Percentiles rank a stretch among this genome's conserved stretches.
These are phyloP conservation scores for Metschnikowia borealis DNA, from an alignment of 805 yeast genomes.

Conservation along the genomic window DNA sequence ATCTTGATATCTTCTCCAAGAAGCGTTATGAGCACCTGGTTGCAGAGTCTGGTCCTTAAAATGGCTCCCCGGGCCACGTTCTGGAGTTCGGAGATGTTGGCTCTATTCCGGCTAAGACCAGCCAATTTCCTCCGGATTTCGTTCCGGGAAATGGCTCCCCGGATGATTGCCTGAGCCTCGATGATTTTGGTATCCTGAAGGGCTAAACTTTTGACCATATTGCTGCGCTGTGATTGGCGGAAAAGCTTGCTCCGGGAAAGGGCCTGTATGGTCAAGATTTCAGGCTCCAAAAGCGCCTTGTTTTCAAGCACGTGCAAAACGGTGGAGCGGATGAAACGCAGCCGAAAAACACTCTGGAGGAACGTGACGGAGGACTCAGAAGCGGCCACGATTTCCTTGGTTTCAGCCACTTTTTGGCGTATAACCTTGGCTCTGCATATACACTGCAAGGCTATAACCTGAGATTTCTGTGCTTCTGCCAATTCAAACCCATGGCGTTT, in stretches of 20 bases:
- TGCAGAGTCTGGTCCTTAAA: conserved; percentile 39
- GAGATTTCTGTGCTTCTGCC: background rate
- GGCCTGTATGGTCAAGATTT: conserved; percentile 28
- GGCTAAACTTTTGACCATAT: conserved; percentile 1
- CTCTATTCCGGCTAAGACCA: conserved; percentile 7
- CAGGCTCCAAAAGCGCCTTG: conserved; percentile 20
- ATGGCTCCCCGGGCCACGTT: conserved; percentile 44
- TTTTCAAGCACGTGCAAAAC: conserved; percentile 23
- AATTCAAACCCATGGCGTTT: background rate
- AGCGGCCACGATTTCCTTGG: background rate
- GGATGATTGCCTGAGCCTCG: conserved; percentile 35
- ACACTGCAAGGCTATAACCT: conserved; percentile 6
- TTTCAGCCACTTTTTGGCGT: background rate
- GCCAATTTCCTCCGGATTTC: conserved; percentile 15
- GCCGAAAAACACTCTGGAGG: conserved; percentile 45
- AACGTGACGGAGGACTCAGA: background rate
- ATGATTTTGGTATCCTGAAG: conserved; percentile 17
- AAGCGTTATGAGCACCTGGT: conserved; percentile 39
- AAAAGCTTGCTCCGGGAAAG: conserved; percentile 18
- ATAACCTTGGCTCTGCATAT: conserved; percentile 5
- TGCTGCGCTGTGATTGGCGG: conserved; percentile 1
- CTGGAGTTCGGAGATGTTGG: conserved; percentile 31
- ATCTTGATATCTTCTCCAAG: conserved; percentile 36
- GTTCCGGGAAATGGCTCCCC: conserved; percentile 34
- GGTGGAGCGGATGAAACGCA: conserved; percentile 21